phyloP scores from a whole-genome alignment of 345 rosid species.

The Arabidopsis suecica region DNA sequence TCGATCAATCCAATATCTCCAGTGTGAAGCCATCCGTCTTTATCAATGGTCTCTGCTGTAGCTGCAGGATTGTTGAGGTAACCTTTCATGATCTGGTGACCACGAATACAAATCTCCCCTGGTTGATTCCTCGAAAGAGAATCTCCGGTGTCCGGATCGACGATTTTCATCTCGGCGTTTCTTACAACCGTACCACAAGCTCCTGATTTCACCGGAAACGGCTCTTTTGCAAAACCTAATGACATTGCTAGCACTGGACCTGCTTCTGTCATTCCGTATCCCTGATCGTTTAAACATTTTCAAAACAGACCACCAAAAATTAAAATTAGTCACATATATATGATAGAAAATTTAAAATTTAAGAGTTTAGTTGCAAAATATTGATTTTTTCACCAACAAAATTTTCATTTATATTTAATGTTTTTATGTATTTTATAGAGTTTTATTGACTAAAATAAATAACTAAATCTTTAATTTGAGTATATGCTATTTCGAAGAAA shows the following conservation, averaged over 20 bases:
- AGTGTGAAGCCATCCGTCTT: constrained; percentile 63
- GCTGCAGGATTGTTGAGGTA: constrained; percentile 57
- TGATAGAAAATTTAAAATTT: too few relatives aligned
- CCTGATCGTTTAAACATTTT: constrained; percentile 50
- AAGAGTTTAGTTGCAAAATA: too few relatives aligned
- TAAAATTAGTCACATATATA: too few relatives aligned
- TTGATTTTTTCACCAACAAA: too few relatives aligned
- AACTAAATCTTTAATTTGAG: too few relatives aligned
- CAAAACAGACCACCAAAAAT: not conserved
- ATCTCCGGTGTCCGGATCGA: constrained; percentile 65
- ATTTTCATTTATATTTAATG: not conserved
- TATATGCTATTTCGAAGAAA: too few relatives aligned
- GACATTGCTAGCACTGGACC: constrained; percentile 95
- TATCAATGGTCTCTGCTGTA: constrained; percentile 56
- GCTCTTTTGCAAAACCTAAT: constrained; percentile 79
- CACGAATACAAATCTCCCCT: constrained; percentile 93
- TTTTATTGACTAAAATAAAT: too few relatives aligned
- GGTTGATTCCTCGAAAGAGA: constrained; percentile 62
- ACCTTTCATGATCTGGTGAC: constrained; percentile 90
- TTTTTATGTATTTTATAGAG: too few relatives aligned
- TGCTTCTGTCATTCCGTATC: constrained; percentile 98
- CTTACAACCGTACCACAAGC: constrained; percentile 90
- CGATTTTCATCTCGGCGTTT: constrained; percentile 62
- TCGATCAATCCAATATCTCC: constrained; percentile 64
- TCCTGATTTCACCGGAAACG: constrained; percentile 75